These are phyloP conservation scores for Pythium brachiatum DNA, from an alignment of 352 stramenopile genomes.

Conservation along the genomic window DNA sequence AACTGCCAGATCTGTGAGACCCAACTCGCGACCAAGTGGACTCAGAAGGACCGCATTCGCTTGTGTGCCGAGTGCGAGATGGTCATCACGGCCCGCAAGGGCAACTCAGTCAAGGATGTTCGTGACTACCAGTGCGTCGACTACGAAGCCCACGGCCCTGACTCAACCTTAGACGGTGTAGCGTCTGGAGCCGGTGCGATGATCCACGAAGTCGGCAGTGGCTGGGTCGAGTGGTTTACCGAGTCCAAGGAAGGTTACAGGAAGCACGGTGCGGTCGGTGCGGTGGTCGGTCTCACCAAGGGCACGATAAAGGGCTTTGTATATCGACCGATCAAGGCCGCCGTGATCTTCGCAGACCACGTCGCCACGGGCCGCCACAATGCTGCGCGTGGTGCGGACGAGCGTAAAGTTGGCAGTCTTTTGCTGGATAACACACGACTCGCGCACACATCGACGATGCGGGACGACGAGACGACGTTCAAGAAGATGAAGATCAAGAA, in stretches of 20 bases:
- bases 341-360: constrained; percentile 56
- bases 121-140: constrained; percentile 61
- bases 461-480: constrained; percentile 35
- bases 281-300: constrained; percentile 50
- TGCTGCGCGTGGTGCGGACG: constrained; percentile 28
- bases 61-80: constrained; percentile 54
- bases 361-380: constrained; percentile 65
- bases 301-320: constrained; percentile 39
- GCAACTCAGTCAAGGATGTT: constrained; percentile 42
- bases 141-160: constrained; percentile 51
- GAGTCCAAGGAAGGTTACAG: constrained; percentile 48
- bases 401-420: constrained; percentile 42
- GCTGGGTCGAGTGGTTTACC: constrained; percentile 49
- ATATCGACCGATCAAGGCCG: constrained; percentile 45
- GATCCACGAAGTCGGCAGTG: constrained; percentile 52
- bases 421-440: constrained; percentile 42
- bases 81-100: constrained; percentile 36
- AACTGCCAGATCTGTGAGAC: constrained; percentile 57
- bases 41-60: constrained; percentile 40
- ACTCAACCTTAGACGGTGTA: constrained; percentile 44
- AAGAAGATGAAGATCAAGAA: constrained; percentile 43
- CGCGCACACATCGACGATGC: constrained; percentile 24
- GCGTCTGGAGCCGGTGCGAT: constrained; percentile 49
- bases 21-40: constrained; percentile 52
- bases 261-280: constrained; percentile 49